Base-by-base conservation (phyloP, 169 alveolate species). In the Theileria equi region DNA sequence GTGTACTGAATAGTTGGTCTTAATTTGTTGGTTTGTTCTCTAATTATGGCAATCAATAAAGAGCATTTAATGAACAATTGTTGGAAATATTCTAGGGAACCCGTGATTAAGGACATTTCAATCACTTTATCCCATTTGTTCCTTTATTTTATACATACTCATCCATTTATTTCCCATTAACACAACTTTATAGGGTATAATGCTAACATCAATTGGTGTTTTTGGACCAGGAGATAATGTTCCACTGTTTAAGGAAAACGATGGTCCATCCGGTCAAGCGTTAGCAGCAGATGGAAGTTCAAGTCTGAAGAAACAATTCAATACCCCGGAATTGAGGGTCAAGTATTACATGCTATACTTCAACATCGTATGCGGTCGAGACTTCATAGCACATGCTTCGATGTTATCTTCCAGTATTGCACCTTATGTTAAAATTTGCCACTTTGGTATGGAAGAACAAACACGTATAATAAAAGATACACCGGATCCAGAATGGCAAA, bases 151-250 rank as follows among this genome's bases (percentile, higher is more conserved):
- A n/a, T n/a, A n/a, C n/a, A 48, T 3, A 13, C n/a, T n/a, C n/a
- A n/a, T 3, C 3, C 21, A 16, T 1, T 23, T 10, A 11, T 45
- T 1, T 16, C 8, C 2, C 5, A 36, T 1, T 59, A 23, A 11
- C 5, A 1, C 44, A 17, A 29, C 21, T 55, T 3, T 16, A 1
- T 82, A 82, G 78, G 94, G 94, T 0, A 74, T 48, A 26, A 29
- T 88, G 45, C 64, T 90, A 41, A 62, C 80, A 34, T 88, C 94
- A 5, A 82, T 90, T 23, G 93, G 93, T 28, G 91, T 90, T 19
- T 90, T 80, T 54, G 94, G 92, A 0, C 94, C 94, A 0, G 94
- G 94, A 29, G 94, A 90, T 65, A 74, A 85, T 5, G 84, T 88
- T 16, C 94, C 94, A 16, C 84, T 84, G 19, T 79, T 88, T 26